Base-by-base conservation (phyloP, 345 rosid species). In the Psidium friedrichsthalianum region DNA sequence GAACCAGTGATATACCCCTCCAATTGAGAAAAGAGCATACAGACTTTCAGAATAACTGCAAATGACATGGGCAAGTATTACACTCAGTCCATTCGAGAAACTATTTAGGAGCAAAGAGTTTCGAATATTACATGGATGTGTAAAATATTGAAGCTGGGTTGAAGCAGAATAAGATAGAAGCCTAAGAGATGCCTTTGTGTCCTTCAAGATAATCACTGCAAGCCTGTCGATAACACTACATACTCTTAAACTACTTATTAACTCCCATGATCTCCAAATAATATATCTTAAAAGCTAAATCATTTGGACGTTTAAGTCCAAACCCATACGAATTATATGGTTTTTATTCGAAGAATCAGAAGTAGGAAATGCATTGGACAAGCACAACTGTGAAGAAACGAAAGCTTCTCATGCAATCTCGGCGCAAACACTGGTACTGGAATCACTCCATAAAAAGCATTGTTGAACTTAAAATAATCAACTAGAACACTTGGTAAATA, bases 121-220 rank as follows among this genome's bases (percentile, higher is more conserved):
- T 64, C 78, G 84, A 86, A 69, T 80, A 86, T 86, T 94, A 95
- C 99, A 97, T 90, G 82, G 98, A 94, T 10, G 98, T 91, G 87
- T 95, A 96, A 82, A 96, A 96, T 87, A 97, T 91, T 44, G 98
- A 96, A 2, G 98, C 98, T 0, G 98, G 98, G 85, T 96, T 96
- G 92, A 95, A 95, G 92, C 98, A 95, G 88, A 97, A 97, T 82
- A 96, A 87, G 25, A 93, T 13, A 1, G 98, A 93, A 86, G 99
- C 96, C 89, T 88, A 29, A 97, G 80, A 58, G 99, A 92, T 21
- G 93, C 94, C 57, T 90, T 90, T 81, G 91, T 83, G 86, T 97
- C 98, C 93, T 87, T 92, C 92, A 97, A 90, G 83, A 96, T 87
- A 88, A 91, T 82, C 85, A 90, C 88, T 49, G 99, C 94, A 87